A percentile compares a stretch with the other conserved stretches of the same genome.
phyloP scores from a whole-genome alignment of 2,329 filamentous ascomycete genomes.

The Penicillium sp. region DNA sequence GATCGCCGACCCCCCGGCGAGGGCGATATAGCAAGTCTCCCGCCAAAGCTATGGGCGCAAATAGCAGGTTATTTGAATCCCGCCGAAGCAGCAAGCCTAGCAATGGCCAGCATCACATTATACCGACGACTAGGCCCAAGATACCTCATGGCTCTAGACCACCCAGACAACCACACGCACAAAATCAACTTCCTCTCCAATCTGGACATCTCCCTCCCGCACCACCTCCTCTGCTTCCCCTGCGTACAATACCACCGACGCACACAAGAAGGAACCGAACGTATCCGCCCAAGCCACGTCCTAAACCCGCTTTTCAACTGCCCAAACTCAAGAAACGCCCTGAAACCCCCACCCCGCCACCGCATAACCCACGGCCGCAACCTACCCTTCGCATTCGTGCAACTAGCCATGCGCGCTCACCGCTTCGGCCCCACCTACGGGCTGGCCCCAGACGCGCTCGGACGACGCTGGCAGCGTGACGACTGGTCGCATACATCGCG shows the following conservation, averaged over 20 bases:
- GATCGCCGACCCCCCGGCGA: conserved; percentile 32
- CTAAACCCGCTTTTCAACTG: conserved; percentile 52
- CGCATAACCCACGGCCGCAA: conserved; percentile 48
- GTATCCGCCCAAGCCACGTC: conserved; percentile 45
- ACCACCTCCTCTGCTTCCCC: conserved; percentile 52
- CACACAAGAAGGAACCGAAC: conserved; percentile 46
- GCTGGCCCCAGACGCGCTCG: conserved; percentile 40
- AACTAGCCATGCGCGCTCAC: conserved; percentile 46
- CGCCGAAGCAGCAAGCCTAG: conserved; percentile 43
- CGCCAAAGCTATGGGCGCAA: conserved; percentile 40
- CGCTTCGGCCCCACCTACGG: conserved; percentile 44
- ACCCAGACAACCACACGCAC: conserved; percentile 39
- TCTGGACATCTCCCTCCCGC: conserved; percentile 46
- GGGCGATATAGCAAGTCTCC: conserved; percentile 38
- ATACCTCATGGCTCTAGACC: conserved; percentile 35
- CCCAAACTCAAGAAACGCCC: conserved; percentile 45
- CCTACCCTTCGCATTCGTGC: conserved; percentile 52
- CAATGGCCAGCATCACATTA: conserved; percentile 43
- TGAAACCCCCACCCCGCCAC: conserved; percentile 42
- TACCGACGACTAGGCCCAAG: conserved; percentile 35
- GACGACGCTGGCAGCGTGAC: conserved; percentile 48
- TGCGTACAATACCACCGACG: conserved; percentile 50
- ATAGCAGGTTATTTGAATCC: conserved; percentile 39
- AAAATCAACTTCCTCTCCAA: conserved; percentile 45
- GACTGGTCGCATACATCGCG: conserved; percentile 50